These are phyloP conservation scores for Yarrowia divulgata DNA, from an alignment of 805 yeast genomes.

Conservation along the genomic window DNA sequence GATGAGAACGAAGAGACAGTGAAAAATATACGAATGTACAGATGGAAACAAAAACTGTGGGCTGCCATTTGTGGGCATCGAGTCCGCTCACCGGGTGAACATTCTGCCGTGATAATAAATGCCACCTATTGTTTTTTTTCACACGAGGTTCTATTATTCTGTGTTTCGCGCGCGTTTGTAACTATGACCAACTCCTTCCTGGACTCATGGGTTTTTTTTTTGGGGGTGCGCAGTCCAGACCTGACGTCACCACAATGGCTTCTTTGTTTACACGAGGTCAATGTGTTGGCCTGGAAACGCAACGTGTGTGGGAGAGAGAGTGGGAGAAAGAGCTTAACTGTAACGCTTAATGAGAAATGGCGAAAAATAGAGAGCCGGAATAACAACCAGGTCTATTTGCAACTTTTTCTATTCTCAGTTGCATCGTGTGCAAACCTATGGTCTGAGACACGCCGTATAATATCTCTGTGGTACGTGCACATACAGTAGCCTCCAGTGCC, in stretches of 20 bases:
- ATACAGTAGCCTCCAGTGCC: not conserved
- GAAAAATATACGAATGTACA: no score
- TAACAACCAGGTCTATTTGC: conserved; percentile 7
- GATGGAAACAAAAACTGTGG: no score
- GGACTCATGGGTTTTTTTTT: not conserved
- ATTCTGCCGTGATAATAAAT: not conserved
- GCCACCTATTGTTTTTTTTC: not conserved
- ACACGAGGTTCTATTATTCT: not conserved
- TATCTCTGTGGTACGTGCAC: no score
- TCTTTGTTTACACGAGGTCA: conserved; percentile 30
- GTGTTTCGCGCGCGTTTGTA: not conserved
- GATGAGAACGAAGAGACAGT: not conserved
- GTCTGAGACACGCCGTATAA: no score
- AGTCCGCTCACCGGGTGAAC: no score
- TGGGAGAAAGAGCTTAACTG: not conserved
- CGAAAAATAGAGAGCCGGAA: conserved; percentile 25
- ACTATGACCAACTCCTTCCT: conserved; percentile 28
- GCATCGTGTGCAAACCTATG: not conserved
- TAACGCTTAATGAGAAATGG: not conserved
- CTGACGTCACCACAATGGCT: conserved; percentile 34
- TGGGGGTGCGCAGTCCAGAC: not conserved
- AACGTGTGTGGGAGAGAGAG: conserved; percentile 17
- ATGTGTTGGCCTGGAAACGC: conserved; percentile 38
- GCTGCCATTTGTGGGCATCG: no score
- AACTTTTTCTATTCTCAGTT: not conserved